Base-by-base conservation (phyloP, 2,329 filamentous ascomycete species). In the Ophiostoma himal-ulmi region DNA sequence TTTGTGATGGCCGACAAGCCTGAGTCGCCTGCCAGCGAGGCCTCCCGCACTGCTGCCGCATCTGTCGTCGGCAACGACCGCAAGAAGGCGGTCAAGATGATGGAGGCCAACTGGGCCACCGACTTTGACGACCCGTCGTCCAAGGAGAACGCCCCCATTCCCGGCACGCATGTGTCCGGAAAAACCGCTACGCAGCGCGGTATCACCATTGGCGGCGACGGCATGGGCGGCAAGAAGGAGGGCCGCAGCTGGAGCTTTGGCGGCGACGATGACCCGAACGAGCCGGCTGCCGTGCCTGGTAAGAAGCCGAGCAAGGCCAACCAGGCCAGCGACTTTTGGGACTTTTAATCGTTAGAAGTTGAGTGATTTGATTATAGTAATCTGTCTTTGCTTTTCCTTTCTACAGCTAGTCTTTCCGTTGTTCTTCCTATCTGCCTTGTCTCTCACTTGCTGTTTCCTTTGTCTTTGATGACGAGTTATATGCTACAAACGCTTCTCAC, bases 1-100 rank as follows among this genome's bases (percentile, higher is more conserved):
- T 97, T 93, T 82, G 83, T 84, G 68, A 89, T 96, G 82, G 83
- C 84, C 7, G 93, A 96, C 77, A 83, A 88, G 57, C 36, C 87
- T 88, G 72, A 88, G 44, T 81, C 80, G 11, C 78, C 78, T 8
- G 78, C 78, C 22, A 69, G 41, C 2, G 37, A n/a, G 1, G 64
- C 64, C 8, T 14, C 62, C 10, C 68, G 48, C 36, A 44, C 7
- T 4, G 76, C 70, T 74, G 76, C 78, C 48, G 79, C 76, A 75
- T 78, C 82, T 76, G 81, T 80, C 26, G 76, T 88, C 26, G 78
- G 84, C 68, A 84, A 87, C 69, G 86, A 88, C 73, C 87, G 86
- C 74, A 84, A 86, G 78, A 92, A 92, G 80, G 89, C 85, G 3
- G 86, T 91, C 69, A 89, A 91, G 79, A 89, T 87, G 83, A 90